Base-by-base conservation (phyloP, 768 basidiomycete genomes). In the Leccinum subgranulosum region DNA sequence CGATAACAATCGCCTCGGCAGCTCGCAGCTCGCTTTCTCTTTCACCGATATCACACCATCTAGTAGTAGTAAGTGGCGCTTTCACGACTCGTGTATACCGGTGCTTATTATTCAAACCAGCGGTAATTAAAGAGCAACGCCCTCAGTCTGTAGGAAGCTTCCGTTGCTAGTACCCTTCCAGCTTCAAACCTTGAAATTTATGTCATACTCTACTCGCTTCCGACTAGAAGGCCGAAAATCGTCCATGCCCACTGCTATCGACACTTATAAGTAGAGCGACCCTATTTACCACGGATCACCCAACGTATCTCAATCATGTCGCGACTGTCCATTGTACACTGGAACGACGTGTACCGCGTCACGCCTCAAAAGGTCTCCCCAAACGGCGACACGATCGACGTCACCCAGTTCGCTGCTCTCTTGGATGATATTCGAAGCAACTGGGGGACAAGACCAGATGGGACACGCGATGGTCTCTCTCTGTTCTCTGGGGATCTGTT, bases 401-500 rank as follows among this genome's bases (percentile, higher is more conserved):
- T 92, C 25, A 86, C 89, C 11, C 92, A 94, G 69, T 95, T 94
- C 71, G 84, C 84, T n/a, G 81, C 84, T 10, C 76, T 89, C 34
- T 72, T 94, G 25, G 77, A 88, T 54, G 77, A 81, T 57, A 74
- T 91, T 28, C 80, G 90, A 51, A 73, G 76, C 51, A 69, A 71
- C 39, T 92, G 90, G 90, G 61, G 73, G 4, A 63, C 74, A 34
- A 63, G 76, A 56, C 45, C 69, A 39, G 81, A 84, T 60, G 81
- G 81, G 6, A 73, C 76, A 49, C 77, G 77, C 61, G 88, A 92
- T 64, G 93, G 93, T 0, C 75, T 97, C 8, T 77, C 87, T 0
- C 73, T 97, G 4, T 97, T 95, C 72, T 94, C 91, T 34, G 94
- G 94, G 8, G 94, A 96, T 70, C 77, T 92, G 11, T 95, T 95